phyloP scores from a whole-genome alignment of 2,329 filamentous ascomycete genomes.

The Fusarium camptoceras region DNA sequence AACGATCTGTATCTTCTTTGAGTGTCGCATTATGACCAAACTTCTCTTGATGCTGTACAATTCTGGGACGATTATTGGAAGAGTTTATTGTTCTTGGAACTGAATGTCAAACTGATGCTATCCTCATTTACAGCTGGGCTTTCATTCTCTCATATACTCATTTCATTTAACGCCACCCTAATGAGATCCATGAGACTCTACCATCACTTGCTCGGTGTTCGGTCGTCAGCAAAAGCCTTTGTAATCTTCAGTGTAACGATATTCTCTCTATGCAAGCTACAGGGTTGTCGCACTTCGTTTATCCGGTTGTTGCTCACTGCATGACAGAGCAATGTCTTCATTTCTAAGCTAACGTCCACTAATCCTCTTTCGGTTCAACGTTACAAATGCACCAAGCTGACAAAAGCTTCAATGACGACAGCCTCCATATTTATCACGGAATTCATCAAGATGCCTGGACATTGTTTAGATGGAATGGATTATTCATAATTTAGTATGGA shows the following conservation, averaged over 20 bases:
- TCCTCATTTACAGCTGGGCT: background rate
- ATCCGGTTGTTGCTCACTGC: background rate
- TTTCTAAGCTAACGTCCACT: conserved; percentile 32
- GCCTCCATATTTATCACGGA: background rate
- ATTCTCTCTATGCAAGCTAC: background rate
- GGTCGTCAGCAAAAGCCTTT: conserved; percentile 24
- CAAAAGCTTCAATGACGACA: conserved; percentile 16
- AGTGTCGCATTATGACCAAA: conserved; percentile 22
- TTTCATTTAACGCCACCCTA: background rate
- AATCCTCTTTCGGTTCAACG: background rate
- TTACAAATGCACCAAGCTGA: conserved; percentile 28
- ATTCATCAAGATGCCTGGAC: background rate
- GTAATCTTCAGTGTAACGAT: conserved; percentile 11
- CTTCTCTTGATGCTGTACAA: background rate
- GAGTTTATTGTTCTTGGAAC: background rate
- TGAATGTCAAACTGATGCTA: background rate
- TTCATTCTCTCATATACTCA: background rate
- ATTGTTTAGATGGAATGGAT: background rate
- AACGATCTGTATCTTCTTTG: conserved; percentile 10
- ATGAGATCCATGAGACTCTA: background rate
- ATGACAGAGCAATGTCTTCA: background rate
- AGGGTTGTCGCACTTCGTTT: background rate
- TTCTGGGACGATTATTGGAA: background rate
- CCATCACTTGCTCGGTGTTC: conserved; percentile 23
- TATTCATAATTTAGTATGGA: background rate